Percentiles rank a stretch among this genome's conserved stretches.
These are phyloP conservation scores for Casaregolazyma suthepensis DNA, from an alignment of 1,139 yeast genomes.

Conservation along the genomic window DNA sequence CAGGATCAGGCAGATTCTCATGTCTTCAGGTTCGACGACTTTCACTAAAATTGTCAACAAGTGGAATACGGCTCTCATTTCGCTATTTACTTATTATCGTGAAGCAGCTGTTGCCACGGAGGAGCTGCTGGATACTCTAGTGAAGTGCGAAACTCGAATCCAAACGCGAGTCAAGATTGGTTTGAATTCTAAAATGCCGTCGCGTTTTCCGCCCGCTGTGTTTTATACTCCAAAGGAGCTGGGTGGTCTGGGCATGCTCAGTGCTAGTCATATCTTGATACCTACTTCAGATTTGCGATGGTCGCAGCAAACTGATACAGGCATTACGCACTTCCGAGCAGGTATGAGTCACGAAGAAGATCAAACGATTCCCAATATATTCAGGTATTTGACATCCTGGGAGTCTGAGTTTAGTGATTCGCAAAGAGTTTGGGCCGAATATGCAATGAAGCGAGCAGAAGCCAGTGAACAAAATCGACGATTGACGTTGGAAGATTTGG, in stretches of 20 bases:
- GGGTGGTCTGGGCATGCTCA: constrained; percentile 96
- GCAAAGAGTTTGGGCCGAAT: constrained; percentile 97
- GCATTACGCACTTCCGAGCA: constrained; percentile 88
- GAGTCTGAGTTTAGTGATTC: constrained; percentile 93
- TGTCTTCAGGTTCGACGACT: constrained; percentile 95
- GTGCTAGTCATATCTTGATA: constrained; percentile 92
- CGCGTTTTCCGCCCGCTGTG: constrained; percentile 97
- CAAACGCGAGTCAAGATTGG: constrained; percentile 96
- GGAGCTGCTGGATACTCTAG: constrained; percentile 69
- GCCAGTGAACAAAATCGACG: constrained; percentile 84
- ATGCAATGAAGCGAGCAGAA: constrained; percentile 82
- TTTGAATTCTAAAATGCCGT: constrained; percentile 95
- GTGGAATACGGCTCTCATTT: constrained; percentile 91
- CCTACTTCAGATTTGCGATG: constrained; percentile 90
- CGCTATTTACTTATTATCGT: constrained; percentile 82
- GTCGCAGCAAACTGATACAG: constrained; percentile 92
- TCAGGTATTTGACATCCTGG: constrained; percentile 92
- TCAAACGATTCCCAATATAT: constrained; percentile 84
- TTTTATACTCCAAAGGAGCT: constrained; percentile 95
- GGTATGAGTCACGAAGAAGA: constrained; percentile 83
- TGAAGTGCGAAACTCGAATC: constrained; percentile 86
- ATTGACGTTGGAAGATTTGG: constrained; percentile 87
- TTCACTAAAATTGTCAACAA: constrained; percentile 91
- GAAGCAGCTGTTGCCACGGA: constrained; percentile 91
- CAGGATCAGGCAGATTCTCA: constrained; percentile 79